Base-by-base conservation (phyloP, 2,329 filamentous ascomycete species). In the Aspergillus bombycis region DNA sequence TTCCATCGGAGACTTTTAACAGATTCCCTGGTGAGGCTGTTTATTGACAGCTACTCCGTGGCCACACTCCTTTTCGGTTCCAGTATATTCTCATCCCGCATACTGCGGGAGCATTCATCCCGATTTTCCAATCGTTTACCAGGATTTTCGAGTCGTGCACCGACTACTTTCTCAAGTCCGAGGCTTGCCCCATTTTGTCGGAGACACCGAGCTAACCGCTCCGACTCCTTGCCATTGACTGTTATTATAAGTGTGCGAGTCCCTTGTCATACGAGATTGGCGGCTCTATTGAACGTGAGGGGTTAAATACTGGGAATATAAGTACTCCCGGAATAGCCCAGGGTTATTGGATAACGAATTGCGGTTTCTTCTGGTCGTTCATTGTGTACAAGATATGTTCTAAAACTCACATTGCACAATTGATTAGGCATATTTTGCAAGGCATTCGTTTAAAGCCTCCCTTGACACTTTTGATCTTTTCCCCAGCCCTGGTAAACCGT, bases 311-410 rank as follows among this genome's bases (percentile, higher is more conserved):
- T n/a, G 28, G 28, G 28, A 52, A 32, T 52, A 32, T 32, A 32
- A n/a, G 48, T 52, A n/a, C 34, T 12, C n/a, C 28, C 48, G 10
- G 6, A 11, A 34, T 21, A n/a, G 23, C 8, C 12, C 46, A 30
- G 26, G 30, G 16, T 50, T 8, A 32, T 32, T 52, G 48, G 48
- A 52, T n/a, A 32, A 34, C 48, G 48, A 32, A 19, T 52, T 52
- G 48, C 19, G 28, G 9, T 34, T 52, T 52, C 52, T 36, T 26
- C 32, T 55, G 16, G n/a, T 55, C 34, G 9, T 21, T 16, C 34
- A 19, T 21, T 16, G 32, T 43, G 36, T 28, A 55, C 36, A 36
- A 54, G 36, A 30, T 58, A 54, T 62, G 60, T 5, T 54, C 46
- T 55, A 41, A 38, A 54, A 23, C 36, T n/a, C 36, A 26, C 7